These are phyloP conservation scores for Chenopodium album DNA, from an alignment of 148 eudicot species.

Conservation along the genomic window DNA sequence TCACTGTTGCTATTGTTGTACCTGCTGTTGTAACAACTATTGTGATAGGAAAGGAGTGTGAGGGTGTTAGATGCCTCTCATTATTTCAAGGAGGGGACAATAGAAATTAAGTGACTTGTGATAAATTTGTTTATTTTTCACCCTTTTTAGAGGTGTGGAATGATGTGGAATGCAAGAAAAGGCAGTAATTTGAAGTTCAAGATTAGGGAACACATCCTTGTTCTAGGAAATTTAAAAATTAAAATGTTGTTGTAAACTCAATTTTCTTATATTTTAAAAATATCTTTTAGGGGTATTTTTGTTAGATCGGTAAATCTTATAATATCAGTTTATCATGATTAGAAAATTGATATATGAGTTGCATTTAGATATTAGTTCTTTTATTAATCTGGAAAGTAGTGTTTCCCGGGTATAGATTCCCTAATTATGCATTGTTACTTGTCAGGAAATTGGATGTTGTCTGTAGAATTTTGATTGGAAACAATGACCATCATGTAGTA, in stretches of 20 bases:
- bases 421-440: not conserved
- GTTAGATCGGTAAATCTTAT: not conserved
- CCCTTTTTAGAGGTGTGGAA: too few species aligned
- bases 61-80: not conserved
- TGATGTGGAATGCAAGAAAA: too few species aligned
- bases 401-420: not conserved
- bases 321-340: not conserved
- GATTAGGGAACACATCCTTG: too few species aligned
- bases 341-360: not conserved
- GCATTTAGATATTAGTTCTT: not conserved
- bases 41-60: not conserved
- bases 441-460: not conserved
- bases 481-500: not conserved
- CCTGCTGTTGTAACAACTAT: not conserved
- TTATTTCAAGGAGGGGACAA: too few species aligned
- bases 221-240: too few species aligned
- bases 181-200: too few species aligned
- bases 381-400: not conserved
- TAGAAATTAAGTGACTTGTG: too few species aligned
- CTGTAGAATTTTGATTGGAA: not conserved
- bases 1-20: not conserved
- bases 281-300: not conserved
- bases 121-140: too few species aligned
- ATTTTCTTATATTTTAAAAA: not conserved
- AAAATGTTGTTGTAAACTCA: too few species aligned